phyloP scores from a whole-genome alignment of 495 filamentous ascomycete genomes.

The Physcia stellaris region DNA sequence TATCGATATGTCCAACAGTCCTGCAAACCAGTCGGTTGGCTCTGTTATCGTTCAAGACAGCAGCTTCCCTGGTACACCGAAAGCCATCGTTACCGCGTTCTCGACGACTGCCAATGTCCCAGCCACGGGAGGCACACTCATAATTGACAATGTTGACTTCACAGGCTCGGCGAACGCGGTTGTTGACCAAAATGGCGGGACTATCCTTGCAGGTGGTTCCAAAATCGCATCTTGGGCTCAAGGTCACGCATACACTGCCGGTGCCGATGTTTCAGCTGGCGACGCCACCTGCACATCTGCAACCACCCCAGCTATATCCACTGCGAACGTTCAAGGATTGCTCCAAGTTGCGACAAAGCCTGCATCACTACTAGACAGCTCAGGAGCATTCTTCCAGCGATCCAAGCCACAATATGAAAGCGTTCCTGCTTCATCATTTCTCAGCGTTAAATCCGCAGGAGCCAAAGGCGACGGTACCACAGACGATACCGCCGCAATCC shows the following conservation, averaged over 20 bases:
- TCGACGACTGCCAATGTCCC: conserved; percentile 36
- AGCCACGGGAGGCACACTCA: conserved; percentile 58
- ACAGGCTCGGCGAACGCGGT: conserved; percentile 40
- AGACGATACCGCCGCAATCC: conserved; percentile 50
- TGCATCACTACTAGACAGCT: conserved; percentile 35
- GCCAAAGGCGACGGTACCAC: conserved; percentile 63
- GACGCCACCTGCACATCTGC: conserved; percentile 3
- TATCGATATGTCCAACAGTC: conserved; percentile 65
- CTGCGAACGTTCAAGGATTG: conserved; percentile 15
- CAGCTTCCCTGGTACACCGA: conserved; percentile 54
- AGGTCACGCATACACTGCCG: conserved; percentile 49
- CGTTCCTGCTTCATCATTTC: conserved; percentile 40
- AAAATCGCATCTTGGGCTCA: conserved; percentile 61
- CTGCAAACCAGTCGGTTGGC: conserved; percentile 54
- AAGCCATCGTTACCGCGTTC: conserved; percentile 65
- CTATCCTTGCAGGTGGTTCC: conserved; percentile 56
- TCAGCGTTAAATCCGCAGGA: conserved; percentile 63
- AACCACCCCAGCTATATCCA: conserved; percentile 11
- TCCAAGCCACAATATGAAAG: conserved; percentile 64
- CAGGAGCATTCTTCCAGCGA: conserved; percentile 47
- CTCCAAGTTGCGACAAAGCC: conserved; percentile 42
- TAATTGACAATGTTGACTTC: conserved; percentile 83
- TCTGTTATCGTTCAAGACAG: conserved; percentile 75
- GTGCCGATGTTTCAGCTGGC: conserved; percentile 17
- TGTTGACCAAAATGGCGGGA: conserved; percentile 33